phyloP scores from a whole-genome alignment of 2,329 filamentous ascomycete species.

The Tolypocladium cylindrosporum region DNA sequence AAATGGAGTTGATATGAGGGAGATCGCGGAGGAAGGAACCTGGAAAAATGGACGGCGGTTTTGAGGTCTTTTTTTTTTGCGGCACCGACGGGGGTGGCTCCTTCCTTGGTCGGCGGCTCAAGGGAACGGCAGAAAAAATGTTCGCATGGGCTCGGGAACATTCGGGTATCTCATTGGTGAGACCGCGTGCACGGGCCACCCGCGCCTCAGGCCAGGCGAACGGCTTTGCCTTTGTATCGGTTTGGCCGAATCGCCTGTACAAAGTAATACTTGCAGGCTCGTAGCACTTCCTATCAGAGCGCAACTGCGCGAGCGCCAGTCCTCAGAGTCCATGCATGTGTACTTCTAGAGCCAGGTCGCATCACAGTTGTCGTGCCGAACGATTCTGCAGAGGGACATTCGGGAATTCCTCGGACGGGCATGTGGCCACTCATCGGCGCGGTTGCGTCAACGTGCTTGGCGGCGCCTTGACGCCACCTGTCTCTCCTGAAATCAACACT shows the following conservation, averaged over 20 bases:
- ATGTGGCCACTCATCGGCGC: background rate
- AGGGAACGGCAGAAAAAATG: background rate
- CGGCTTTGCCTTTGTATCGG: background rate
- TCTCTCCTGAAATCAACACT: too few species aligned
- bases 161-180: background rate
- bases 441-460: constrained; percentile 1
- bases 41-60: background rate
- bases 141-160: background rate
- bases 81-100: background rate
- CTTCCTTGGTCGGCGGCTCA: background rate
- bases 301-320: too few species aligned
- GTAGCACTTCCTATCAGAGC: too few species aligned
- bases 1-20: constrained; percentile 8
- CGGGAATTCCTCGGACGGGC: background rate
- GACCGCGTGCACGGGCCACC: background rate
- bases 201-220: background rate
- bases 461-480: background rate
- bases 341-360: too few species aligned
- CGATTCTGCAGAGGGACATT: too few species aligned
- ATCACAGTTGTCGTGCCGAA: too few species aligned
- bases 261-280: too few species aligned
- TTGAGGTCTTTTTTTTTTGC: constrained; percentile 2
- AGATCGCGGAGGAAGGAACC: background rate
- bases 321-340: too few species aligned
- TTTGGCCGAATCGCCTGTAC: background rate